A percentile compares a stretch with the other conserved stretches of the same genome.
Evolutionary conservation across 176 grass and related monocot species (phyloP).

Genomic region (Carex littledalei): DNA sequence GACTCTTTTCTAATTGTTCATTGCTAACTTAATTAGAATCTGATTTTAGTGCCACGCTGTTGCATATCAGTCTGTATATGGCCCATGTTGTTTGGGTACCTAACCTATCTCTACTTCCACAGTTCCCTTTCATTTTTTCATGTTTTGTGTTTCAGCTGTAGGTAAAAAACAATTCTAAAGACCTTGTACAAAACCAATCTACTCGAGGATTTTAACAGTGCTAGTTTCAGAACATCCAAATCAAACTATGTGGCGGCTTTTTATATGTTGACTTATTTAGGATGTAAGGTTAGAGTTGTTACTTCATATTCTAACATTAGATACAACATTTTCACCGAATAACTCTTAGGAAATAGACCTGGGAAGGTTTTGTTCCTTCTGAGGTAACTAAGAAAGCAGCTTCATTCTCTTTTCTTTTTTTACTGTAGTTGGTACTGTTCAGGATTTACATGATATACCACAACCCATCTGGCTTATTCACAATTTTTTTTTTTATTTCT

Average conservation of each 20-base stretch:
- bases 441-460: background rate
- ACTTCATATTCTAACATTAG: background rate
- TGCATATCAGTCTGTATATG: background rate
- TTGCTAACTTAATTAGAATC: background rate
- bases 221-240: background rate
- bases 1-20: background rate
- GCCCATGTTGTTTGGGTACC: background rate
- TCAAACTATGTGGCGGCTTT: background rate
- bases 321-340: background rate
- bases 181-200: background rate
- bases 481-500: background rate
- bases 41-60: background rate
- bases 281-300: background rate
- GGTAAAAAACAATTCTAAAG: background rate
- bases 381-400: background rate
- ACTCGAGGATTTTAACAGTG: background rate
- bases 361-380: background rate
- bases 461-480: background rate
- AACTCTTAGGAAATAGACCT: too few relatives aligned
- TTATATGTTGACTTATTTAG: background rate
- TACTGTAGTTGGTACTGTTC: background rate
- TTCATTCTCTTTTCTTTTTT: background rate
- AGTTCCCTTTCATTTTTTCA: background rate
- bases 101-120: background rate
- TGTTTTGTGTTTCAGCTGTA: background rate